Base-by-base conservation (phyloP, 2,329 filamentous ascomycete species). In the Nemania sp. region DNA sequence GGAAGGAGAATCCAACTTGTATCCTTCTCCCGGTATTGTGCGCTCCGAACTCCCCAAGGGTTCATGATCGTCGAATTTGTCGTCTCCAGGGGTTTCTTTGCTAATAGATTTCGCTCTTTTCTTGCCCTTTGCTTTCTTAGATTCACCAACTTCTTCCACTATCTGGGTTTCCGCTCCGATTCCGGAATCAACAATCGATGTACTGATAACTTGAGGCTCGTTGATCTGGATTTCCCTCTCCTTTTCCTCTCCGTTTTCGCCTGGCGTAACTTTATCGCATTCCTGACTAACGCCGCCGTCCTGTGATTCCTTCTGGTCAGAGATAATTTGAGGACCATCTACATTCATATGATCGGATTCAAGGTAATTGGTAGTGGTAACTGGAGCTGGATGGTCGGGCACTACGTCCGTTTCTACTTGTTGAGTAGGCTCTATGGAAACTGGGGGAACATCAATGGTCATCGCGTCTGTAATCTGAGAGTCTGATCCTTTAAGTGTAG, bases 11-110 rank as follows among this genome's bases (percentile, higher is more conserved):
- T 79, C 73, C 54, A 77, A 64, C 35, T 64, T 71, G 43, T 71
- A 64, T 35, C 57, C 70, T 49, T 74, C 76, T 55, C 76, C 72
- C 18, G 80, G 43, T 7, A 69, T 69, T 67, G 79, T 82, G 67
- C 79, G 79, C 52, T 84, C 80, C 13, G 79, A 78, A 26, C 80
- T 80, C 72, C 85, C 81, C 82, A 82, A 83, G 27, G 84, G 73
- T 18, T 79, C 76, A 58, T 81, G 76, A 70, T 84, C 81, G 68
- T 85, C 81, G 73, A 84, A 82, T 32, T 82, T 73, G 70, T 84
- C 82, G 15, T 80, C 79, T 56, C 74, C 75, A 13, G 78, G 64
- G 41, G 77, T 74, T 69, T 80, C 77, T 69, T 81, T 81, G 70
- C 84, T 83, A 67, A 80, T 74, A 54, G 79, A 79, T 52, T 79